Evolutionary conservation across 2,329 filamentous ascomycete species (phyloP), one percentile per base, ranked within the genome.

Genomic region (Trichoderma oligosporum): DNA sequence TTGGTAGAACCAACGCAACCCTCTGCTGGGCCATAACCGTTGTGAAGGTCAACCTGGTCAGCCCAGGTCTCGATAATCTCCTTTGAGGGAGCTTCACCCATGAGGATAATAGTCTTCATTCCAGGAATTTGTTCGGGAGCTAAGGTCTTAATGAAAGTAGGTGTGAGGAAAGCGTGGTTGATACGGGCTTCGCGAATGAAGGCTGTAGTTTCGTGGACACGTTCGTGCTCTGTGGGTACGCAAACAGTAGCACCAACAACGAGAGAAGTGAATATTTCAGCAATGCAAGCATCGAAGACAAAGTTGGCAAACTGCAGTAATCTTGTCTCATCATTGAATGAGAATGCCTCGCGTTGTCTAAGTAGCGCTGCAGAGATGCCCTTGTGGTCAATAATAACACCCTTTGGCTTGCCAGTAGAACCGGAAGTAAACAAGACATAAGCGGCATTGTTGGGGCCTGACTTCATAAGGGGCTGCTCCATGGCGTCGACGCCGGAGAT

Each of bases 51-150:
- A 3, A 60, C 27, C 1, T 52, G 12, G 7, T 39, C 56, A 6
- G 22, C 35, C 66, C 67, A 68, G 6, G 6, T 27, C 2, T 51
- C 42, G 8, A 54, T 5, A 22, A 5, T 59, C 53, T 22, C 60
- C 70, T 6, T 78, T 72, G 56, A 79, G 1, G 60, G 22, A 5
- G 60, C 36, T 29, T 64, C 63, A 1, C 63, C 62, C 6, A 12
- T 49, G 1, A 57, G 9, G 1, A 60, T 24, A 4, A 64, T 41
- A 1, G 56, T 46, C 27, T 61, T 53, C 2, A 65, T 14, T 16
- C 14, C 39, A 3, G 61, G 60, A 7, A 60, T 24, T 16, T 41
- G 39, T 0, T 41, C 20, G 0, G 56, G 56, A 12, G 33, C 27
- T 6, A 60, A 7, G 7, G 56, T 52, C 16, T 51, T 55, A 7